Conservation (phyloP, 2,329 filamentous ascomycete genomes). For the Golovinomyces cichoracearum region DNA sequence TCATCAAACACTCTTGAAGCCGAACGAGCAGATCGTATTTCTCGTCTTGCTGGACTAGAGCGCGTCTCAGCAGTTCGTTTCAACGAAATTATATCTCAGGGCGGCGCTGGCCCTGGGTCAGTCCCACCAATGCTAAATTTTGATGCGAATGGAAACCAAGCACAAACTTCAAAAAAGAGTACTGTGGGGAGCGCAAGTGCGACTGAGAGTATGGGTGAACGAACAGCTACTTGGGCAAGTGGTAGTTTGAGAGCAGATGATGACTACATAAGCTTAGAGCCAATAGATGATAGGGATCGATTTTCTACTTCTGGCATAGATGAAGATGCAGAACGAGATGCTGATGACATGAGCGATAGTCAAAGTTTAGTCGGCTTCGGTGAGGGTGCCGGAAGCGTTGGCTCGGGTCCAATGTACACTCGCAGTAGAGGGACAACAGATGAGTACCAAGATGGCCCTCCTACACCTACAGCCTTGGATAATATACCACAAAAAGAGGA, state of each 20-base stretch:
- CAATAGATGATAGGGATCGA: slow-evolving; percentile 20
- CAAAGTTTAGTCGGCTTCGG: slow-evolving; percentile 77
- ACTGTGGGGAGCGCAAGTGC: slow-evolving; percentile 80
- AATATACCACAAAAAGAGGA: slow-evolving; percentile 31
- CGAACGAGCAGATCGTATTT: slow-evolving; percentile 84
- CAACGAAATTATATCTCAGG: not conserved
- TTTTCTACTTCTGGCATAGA: slow-evolving; percentile 23
- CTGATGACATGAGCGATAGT: slow-evolving; percentile 53
- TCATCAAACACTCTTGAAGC: slow-evolving; percentile 59
- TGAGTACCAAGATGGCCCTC: slow-evolving; percentile 7
- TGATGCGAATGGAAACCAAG: slow-evolving; percentile 45
- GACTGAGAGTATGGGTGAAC: slow-evolving; percentile 48
- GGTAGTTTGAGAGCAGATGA: slow-evolving; percentile 29
- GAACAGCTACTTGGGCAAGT: slow-evolving; percentile 35
- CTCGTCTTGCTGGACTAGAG: slow-evolving; percentile 74
- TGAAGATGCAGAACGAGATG: slow-evolving; percentile 13
- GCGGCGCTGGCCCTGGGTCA: slow-evolving; percentile 9
- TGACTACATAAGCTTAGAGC: slow-evolving; percentile 40
- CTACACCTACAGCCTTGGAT: slow-evolving; percentile 15
- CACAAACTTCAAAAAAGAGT: slow-evolving; percentile 45
- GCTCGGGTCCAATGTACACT: slow-evolving; percentile 51
- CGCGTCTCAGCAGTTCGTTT: slow-evolving; percentile 51
- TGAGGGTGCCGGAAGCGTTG: slow-evolving; percentile 66
- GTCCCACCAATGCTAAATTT: slow-evolving; percentile 28
- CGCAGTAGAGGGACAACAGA: slow-evolving; percentile 18